These are phyloP conservation scores for Zopfochytrium polystomum DNA, from an alignment of 371 early-diverging fungal species.

Conservation along the genomic window DNA sequence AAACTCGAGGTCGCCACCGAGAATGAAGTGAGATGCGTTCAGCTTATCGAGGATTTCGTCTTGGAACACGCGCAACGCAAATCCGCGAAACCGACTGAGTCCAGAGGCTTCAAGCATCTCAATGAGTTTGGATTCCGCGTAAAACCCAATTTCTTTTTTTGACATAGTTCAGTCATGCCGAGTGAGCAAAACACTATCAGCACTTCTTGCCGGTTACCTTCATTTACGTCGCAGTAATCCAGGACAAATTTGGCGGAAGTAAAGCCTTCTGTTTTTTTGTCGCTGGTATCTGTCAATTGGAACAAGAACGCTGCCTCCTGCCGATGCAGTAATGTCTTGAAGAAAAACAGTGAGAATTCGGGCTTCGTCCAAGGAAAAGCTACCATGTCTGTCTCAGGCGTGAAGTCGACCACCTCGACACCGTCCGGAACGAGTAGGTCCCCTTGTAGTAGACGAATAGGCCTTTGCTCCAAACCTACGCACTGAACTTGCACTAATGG, in stretches of 20 bases:
- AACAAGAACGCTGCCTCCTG: neutral
- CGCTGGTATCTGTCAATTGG: neutral
- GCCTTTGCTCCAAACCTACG: too few relatives aligned
- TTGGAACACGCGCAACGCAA: neutral
- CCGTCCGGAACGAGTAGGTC: too few relatives aligned
- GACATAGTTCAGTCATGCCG: neutral
- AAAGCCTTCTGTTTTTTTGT: neutral
- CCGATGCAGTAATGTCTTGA: too few relatives aligned
- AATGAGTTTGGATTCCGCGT: neutral
- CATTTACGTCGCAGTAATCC: neutral
- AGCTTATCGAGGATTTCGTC: neutral
- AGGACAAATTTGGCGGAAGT: neutral
- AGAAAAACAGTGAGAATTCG: too few relatives aligned
- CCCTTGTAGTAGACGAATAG: too few relatives aligned
- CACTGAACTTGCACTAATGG: too few relatives aligned
- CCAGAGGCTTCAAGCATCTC: neutral
- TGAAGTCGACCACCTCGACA: too few relatives aligned
- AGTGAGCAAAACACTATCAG: too few relatives aligned
- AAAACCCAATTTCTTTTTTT: neutral
- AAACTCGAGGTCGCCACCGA: neutral
- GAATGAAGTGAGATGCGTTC: neutral
- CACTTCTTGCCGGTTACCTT: too few relatives aligned
- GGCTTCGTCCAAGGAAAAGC: too few relatives aligned
- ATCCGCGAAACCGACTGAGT: neutral
- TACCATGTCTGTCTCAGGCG: too few relatives aligned